A percentile compares a stretch with the other conserved stretches of the same genome.
These are phyloP conservation scores for Gossypioides kirkii DNA, from an alignment of 345 rosid genomes.

Conservation along the genomic window DNA sequence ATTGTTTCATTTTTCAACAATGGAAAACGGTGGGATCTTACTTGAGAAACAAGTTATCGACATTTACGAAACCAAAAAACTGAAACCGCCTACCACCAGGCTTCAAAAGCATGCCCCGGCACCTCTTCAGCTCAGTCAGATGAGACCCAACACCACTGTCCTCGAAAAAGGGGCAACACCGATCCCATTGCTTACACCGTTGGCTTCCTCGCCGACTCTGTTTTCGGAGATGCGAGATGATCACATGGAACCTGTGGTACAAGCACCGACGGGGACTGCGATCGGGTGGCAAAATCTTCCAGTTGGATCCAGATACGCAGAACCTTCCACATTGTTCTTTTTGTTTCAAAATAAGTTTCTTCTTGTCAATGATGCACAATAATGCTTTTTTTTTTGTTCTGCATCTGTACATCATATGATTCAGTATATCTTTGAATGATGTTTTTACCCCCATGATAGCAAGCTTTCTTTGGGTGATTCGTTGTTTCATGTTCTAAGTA, in stretches of 20 bases:
- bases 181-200: constrained; percentile 59
- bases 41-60: constrained; percentile 23
- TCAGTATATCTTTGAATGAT: neutral
- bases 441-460: no score
- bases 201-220: constrained; percentile 29
- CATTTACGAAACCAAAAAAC: constrained; percentile 7
- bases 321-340: constrained; percentile 27
- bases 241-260: neutral
- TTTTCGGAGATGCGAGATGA: constrained; percentile 18
- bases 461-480: neutral
- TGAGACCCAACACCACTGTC: neutral
- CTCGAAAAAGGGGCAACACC: constrained; percentile 28
- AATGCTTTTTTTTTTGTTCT: neutral
- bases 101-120: constrained; percentile 58
- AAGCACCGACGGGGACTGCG: no score
- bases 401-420: neutral
- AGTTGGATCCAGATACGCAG: constrained; percentile 17
- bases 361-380: constrained; percentile 33
- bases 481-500: neutral
- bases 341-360: constrained; percentile 44
- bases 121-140: constrained; percentile 28
- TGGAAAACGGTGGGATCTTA: constrained; percentile 25
- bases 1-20: neutral
- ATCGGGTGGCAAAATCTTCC: constrained; percentile 24
- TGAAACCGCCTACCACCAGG: constrained; percentile 58